A percentile compares a stretch with the other conserved stretches of the same genome.
phyloP scores from a whole-genome alignment of 2,329 filamentous ascomycete genomes.

The Colletotrichum sp. region DNA sequence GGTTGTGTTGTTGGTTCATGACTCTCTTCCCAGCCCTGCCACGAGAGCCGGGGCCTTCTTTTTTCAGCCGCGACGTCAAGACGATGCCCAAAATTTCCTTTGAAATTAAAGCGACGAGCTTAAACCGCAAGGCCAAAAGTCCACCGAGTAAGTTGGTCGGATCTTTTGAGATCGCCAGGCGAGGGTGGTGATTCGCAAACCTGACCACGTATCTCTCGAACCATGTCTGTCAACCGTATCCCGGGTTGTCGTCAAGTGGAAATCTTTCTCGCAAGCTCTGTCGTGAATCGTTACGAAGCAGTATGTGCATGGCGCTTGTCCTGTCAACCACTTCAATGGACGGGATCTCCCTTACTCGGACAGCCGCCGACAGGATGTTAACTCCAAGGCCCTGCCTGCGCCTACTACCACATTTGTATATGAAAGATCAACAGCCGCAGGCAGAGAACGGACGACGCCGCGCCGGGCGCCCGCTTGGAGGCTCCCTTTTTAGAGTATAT shows the following conservation, averaged over 20 bases:
- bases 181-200: neutral
- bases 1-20: neutral
- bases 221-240: neutral
- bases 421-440: neutral
- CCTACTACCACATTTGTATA: neutral
- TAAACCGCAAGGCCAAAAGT: neutral
- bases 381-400: neutral
- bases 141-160: neutral
- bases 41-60: neutral
- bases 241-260: neutral
- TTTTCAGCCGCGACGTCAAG: neutral
- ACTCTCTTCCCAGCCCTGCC: constrained; percentile 1
- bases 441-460: neutral
- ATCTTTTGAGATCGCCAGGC: neutral
- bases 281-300: neutral
- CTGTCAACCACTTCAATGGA: neutral
- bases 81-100: neutral
- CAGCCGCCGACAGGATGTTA: neutral
- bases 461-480: neutral
- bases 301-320: neutral
- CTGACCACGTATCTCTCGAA: neutral
- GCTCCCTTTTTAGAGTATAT: neutral
- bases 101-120: neutral
- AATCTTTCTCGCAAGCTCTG: neutral
- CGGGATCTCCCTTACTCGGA: constrained; percentile 2